Base-by-base conservation (phyloP, 2,329 filamentous ascomycete species). In the Myriosclerotinia curreyana region DNA sequence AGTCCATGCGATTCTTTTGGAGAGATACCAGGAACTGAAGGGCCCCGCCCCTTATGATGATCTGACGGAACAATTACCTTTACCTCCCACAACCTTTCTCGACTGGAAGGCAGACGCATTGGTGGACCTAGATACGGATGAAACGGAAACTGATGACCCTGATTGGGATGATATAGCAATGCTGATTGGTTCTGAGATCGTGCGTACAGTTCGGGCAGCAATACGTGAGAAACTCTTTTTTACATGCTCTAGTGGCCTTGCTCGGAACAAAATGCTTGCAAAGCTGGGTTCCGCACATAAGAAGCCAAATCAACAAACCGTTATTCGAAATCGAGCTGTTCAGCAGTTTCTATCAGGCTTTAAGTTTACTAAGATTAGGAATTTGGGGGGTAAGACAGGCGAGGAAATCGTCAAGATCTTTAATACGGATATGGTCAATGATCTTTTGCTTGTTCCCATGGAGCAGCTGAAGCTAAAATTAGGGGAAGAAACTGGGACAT, bases 81-180 rank as follows among this genome's bases (percentile, higher is more conserved):
- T 85, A 40, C 92, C 93, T 28, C 84, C 85, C 0, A 86, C 82
- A 0, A 89, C 88, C 1, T 90, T 86, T 0, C 77, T 97, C 22
- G 88, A 96, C 74, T 97, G 93, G 93, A 80, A 88, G 66, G 84
- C 88, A 0, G 92, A 96, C 77, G 89, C 86, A n/a, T 79, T 96
- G 63, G 81, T 96, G 20, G 91, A 93, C 73, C 79, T 96, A 56
- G 87, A 95, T 69, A 81, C 86, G 48, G 80, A 81, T 31, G 85
- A 92, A 66, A 84, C 84, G 14, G 93, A 96, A 75, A 83, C 88
- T 25, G 83, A 89, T 69, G 89, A 96, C 72, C 91, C 92, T 0
- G 95, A 99, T 77, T 99, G 95, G 95, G 94, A 99, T 75, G 95
- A 99, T 79, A 83, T 98, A 69, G 90, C 86, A 20, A 90, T 96